phyloP scores from a whole-genome alignment of 345 rosid species.

The Iberis pinnata region DNA sequence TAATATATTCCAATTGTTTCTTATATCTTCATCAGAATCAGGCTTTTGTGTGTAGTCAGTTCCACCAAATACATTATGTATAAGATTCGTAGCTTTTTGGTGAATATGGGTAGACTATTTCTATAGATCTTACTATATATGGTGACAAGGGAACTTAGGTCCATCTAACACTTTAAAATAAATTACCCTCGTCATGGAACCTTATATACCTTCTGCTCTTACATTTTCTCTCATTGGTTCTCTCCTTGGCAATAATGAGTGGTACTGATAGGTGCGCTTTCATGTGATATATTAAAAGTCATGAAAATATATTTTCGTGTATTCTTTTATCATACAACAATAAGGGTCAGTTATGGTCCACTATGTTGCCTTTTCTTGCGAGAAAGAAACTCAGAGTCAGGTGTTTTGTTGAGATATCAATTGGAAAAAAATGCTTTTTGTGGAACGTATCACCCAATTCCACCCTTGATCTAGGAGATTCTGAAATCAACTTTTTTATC shows the following conservation, averaged over 20 bases:
- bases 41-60: slow-evolving; percentile 2
- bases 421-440: slow-evolving; percentile 1
- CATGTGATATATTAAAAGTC: not conserved
- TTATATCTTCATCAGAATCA: too few relatives aligned
- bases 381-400: not conserved
- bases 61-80: not conserved
- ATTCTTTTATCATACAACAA: not conserved
- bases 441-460: not conserved
- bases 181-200: not conserved
- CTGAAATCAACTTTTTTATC: not conserved
- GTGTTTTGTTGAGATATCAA: slow-evolving; percentile 7
- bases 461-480: slow-evolving; percentile 1
- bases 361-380: slow-evolving; percentile 1
- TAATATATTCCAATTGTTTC: too few relatives aligned
- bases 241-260: not conserved
- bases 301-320: not conserved
- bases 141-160: slow-evolving; percentile 2
- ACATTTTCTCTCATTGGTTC: not conserved
- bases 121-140: not conserved
- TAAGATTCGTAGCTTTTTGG: too few relatives aligned
- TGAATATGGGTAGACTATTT: too few relatives aligned
- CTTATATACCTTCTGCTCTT: not conserved
- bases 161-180: not conserved
- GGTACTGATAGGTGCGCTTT: not conserved
- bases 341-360: not conserved